Evolutionary conservation across 441 rosid species (phyloP).

Genomic region (Erodium texanum): DNA sequence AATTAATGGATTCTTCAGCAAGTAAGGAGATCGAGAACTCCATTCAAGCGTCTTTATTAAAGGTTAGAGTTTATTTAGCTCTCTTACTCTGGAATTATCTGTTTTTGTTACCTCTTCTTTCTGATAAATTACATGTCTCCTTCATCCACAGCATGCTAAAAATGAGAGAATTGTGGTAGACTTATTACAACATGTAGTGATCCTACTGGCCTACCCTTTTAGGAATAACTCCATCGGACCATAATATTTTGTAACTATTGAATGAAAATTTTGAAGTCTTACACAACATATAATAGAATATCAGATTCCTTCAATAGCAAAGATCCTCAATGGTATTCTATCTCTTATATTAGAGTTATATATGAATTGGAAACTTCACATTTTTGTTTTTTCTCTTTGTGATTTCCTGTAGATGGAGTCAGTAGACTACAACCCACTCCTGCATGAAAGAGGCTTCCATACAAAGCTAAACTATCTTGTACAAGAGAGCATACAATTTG

Average conservation of each 20-base stretch:
- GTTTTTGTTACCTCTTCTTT: neutral
- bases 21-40: conserved; percentile 50
- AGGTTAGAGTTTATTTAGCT: conserved; percentile 35
- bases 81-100: neutral
- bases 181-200: neutral
- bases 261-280: neutral
- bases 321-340: too few relatives aligned
- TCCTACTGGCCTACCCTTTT: neutral
- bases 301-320: too few relatives aligned
- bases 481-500: conserved; percentile 66
- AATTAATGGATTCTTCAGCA: conserved; percentile 32
- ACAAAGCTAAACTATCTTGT: conserved; percentile 57
- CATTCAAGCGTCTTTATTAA: conserved; percentile 39
- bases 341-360: too few relatives aligned
- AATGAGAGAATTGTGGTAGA: neutral
- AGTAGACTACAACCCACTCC: conserved; percentile 65
- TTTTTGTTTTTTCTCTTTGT: neutral
- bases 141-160: neutral
- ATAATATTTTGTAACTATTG: neutral
- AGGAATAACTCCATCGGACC: neutral
- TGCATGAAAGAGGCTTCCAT: conserved; percentile 75
- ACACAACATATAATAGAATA: neutral
- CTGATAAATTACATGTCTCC: neutral
- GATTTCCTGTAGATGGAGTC: conserved; percentile 46
- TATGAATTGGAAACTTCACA: too few relatives aligned